Evolutionary conservation across 306 rosid genomes (phyloP), one percentile per base, ranked within the genome.

Genomic region (Aeschynomene evenia): DNA sequence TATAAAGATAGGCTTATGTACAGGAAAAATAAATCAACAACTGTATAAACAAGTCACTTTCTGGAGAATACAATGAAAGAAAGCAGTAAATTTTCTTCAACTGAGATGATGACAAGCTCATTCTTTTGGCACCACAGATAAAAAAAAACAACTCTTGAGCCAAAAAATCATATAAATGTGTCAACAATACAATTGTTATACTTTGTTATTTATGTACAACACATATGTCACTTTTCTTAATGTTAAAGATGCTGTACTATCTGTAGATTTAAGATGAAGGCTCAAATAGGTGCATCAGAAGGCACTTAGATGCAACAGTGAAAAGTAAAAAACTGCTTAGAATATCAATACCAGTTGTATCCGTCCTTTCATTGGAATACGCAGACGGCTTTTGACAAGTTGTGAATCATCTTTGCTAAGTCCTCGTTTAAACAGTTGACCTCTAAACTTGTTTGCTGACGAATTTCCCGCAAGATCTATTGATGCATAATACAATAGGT

Each of bases 331-430:
- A 71, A 55, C 45, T 7, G 19, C 21, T 58, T 69, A 64, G 37
- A 73, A 57, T 42, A 58, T 56, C 72, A 56, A 33, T 83, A 95
- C 99, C 99, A 95, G 81, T 74, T 95, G 99, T 72, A 95, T 84
- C 52, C 96, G 88, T 51, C 99, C 99, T 83, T 89, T 95, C 86
- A 95, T 77, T 53, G 99, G 99, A 62, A 95, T 77, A 26, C 92
- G 99, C 64, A 91, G 73, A 57, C 91, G 93, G 68, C 95, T 95
- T 76, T 78, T 91, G 61, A 85, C 84, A 66, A 7, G 63, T 81
- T 84, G 92, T 1, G 87, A 84, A 80, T 87, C 92, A 28, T 95
- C 96, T 59, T 68, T 91, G 82, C 73, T 63, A 37, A 70, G 57
- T 52, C 83, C 86, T 36, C 72, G 86, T 75, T 81, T 91, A 63